Conservation (phyloP, 2,329 filamentous ascomycete species). For the Aureobasidium vineae region DNA sequence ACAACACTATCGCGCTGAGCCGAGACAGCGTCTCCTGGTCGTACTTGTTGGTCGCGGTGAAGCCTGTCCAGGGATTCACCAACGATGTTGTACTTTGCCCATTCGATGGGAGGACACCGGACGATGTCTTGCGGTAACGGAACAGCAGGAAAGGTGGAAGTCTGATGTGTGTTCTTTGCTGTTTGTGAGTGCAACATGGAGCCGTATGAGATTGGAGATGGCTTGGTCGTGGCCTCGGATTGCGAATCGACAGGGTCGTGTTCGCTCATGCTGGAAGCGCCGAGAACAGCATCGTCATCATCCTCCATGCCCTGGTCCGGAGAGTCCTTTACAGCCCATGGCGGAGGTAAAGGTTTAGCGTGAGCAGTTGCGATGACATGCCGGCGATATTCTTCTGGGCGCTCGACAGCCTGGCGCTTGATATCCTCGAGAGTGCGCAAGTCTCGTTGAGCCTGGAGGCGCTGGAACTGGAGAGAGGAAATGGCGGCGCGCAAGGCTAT, state of each 20-base stretch:
- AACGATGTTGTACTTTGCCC: constrained; percentile 90
- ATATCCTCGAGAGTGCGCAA: constrained; percentile 67
- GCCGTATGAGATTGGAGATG: background rate
- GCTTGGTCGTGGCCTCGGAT: background rate
- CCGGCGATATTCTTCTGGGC: constrained; percentile 69
- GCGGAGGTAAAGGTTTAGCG: constrained; percentile 30
- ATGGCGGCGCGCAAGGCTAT: constrained; percentile 84
- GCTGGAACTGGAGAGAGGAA: constrained; percentile 82
- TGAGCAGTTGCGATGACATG: constrained; percentile 51
- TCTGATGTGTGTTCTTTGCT: constrained; percentile 17
- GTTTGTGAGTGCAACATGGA: constrained; percentile 22
- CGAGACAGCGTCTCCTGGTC: constrained; percentile 48
- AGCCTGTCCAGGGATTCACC: constrained; percentile 80
- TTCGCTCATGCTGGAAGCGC: constrained; percentile 28
- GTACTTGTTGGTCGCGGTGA: constrained; percentile 72
- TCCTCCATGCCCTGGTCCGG: constrained; percentile 32
- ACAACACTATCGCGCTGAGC: constrained; percentile 51
- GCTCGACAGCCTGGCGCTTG: constrained; percentile 66
- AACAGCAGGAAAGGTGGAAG: constrained; percentile 59
- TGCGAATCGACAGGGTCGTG: background rate
- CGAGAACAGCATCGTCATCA: constrained; percentile 31
- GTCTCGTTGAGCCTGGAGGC: constrained; percentile 72
- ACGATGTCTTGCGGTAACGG: constrained; percentile 79
- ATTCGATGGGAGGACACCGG: constrained; percentile 86
- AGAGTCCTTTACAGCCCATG: constrained; percentile 33